Evolutionary conservation across 2,329 filamentous ascomycete genomes (phyloP).

Genomic region (Epichloe bromicola): DNA sequence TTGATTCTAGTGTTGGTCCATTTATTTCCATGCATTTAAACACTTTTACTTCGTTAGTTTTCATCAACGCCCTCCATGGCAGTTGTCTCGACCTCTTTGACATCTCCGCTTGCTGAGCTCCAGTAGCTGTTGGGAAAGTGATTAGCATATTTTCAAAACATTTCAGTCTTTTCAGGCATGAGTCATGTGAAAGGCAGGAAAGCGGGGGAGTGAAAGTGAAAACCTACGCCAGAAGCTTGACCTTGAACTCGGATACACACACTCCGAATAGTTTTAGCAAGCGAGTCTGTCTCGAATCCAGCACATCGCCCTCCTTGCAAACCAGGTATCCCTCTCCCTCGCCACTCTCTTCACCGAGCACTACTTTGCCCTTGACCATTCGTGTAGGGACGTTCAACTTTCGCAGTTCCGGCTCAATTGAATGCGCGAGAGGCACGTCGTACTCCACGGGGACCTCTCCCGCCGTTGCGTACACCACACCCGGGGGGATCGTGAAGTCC

Average conservation of each 20-base stretch:
- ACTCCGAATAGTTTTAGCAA: constrained; percentile 89
- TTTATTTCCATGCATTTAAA: neutral
- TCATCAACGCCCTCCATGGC: constrained; percentile 26
- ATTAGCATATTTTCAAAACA: neutral
- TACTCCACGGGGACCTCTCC: constrained; percentile 70
- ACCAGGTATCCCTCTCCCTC: constrained; percentile 52
- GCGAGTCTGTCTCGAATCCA: constrained; percentile 87
- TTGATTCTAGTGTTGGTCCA: constrained; percentile 4
- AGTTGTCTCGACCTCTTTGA: constrained; percentile 39
- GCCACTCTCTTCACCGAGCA: constrained; percentile 48
- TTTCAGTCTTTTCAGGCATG: neutral
- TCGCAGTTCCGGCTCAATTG: constrained; percentile 78
- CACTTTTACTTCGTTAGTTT: constrained; percentile 7
- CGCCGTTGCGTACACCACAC: constrained; percentile 67
- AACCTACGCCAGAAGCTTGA: constrained; percentile 61
- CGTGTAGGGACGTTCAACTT: constrained; percentile 82
- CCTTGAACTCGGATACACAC: constrained; percentile 79
- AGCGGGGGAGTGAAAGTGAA: neutral
- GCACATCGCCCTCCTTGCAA: constrained; percentile 69
- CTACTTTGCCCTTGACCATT: constrained; percentile 78
- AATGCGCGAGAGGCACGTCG: constrained; percentile 78
- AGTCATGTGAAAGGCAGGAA: neutral
- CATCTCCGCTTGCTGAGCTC: constrained; percentile 43
- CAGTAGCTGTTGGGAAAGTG: constrained; percentile 35
- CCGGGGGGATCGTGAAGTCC: constrained; percentile 68